These are phyloP conservation scores for Tylopilus sp. DNA, from an alignment of 768 basidiomycete species.

Conservation along the genomic window DNA sequence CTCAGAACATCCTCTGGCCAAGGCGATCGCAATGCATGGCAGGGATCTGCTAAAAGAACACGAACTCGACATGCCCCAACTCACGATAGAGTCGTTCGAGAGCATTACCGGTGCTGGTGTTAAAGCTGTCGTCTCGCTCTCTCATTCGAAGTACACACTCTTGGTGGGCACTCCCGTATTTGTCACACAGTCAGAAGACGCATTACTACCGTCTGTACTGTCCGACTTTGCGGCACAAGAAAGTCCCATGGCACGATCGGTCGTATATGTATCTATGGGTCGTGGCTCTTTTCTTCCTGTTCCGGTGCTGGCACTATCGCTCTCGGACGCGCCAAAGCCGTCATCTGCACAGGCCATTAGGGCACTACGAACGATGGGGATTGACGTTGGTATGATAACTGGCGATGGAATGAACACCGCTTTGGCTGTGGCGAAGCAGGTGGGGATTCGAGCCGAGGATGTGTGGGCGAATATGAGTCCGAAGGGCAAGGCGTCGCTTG, in stretches of 20 bases:
- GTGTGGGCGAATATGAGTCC: constrained; percentile 95
- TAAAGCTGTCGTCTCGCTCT: constrained; percentile 58
- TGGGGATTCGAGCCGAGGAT: constrained; percentile 78
- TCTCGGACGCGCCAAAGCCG: constrained; percentile 84
- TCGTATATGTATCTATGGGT: constrained; percentile 80
- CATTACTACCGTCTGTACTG: constrained; percentile 56
- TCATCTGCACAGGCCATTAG: constrained; percentile 80
- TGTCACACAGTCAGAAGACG: constrained; percentile 51
- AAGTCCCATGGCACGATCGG: constrained; percentile 69
- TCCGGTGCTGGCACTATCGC: constrained; percentile 76
- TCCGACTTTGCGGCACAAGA: constrained; percentile 67
- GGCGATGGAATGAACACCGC: constrained; percentile 89
- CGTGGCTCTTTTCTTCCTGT: constrained; percentile 36
- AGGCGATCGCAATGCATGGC: constrained; percentile 84
- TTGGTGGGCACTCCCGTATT: constrained; percentile 78
- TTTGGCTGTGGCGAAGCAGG: constrained; percentile 81
- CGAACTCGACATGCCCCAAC: constrained; percentile 43
- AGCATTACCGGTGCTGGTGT: constrained; percentile 89
- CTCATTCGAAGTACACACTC: constrained; percentile 52
- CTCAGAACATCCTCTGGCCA: constrained; percentile 95
- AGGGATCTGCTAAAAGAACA: constrained; percentile 52
- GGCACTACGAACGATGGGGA: constrained; percentile 84
- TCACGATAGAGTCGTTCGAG: constrained; percentile 71
- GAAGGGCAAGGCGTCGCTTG: constrained; percentile 87
- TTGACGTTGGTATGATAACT: constrained; percentile 91